Evolutionary conservation across 192 early-diverging fungal species (phyloP), one percentile per base, ranked within the genome.

Genomic region (Allomyces macrogynus): DNA sequence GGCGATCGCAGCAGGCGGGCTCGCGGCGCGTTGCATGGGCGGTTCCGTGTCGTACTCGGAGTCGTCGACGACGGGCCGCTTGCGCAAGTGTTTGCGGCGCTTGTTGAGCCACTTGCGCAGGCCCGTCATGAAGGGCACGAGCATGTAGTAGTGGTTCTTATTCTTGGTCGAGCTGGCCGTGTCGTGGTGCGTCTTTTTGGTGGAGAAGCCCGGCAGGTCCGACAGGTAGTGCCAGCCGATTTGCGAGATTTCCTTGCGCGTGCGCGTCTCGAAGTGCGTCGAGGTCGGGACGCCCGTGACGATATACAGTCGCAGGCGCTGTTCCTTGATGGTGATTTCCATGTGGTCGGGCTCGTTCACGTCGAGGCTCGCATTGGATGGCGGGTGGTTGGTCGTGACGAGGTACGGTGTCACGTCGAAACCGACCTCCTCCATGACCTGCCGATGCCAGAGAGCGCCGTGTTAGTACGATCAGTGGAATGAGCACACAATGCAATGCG

Each of bases 401-500:
- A 81, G 25, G 27, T 67, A 71, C 44, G 81, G 80, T 25, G 83
- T 66, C 20, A 89, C 84, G 66, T 98, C 91, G 70, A 89, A 98
- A 18, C 95, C 95, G 4, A 89, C 94, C 67, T 98, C 93, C 73
- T 98, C 95, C 54, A 85, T 79, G 10, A 93, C 88, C 86, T 88
- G 32, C 32, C n/a, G n/a, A n/a, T n/a, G n/a, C n/a, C n/a, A n/a
- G n/a, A n/a, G n/a, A n/a, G n/a, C n/a, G n/a, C n/a, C n/a, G n/a
- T n/a, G 32, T 40, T 40, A 40, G 32, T 8, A 0, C 4, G 7
- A 8, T 40, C 32, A 7, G 7, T 8, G 32, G 7, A 7, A 8
- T 3, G 32, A 40, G 32, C 7, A 7, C 32, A 40, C 7, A 40
- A 8, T 7, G 32, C 32, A 40, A 40, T 8, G 32, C 32, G 0